Evolutionary conservation across 2,329 filamentous ascomycete genomes (phyloP).

Genomic region (Trichoderma sp.): DNA sequence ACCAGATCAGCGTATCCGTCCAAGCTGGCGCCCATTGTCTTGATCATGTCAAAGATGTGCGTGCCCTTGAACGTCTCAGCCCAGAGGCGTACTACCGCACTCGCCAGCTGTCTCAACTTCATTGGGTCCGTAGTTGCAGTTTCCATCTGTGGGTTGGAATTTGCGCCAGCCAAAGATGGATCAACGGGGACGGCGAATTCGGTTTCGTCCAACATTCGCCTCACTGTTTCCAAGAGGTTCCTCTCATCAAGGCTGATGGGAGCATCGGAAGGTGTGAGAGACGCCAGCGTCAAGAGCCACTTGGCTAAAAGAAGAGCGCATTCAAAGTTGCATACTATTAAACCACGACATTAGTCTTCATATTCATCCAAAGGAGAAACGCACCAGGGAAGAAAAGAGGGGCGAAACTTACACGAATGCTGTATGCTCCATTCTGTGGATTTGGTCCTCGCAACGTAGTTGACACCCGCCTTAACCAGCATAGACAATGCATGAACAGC

Average conservation of each 20-base stretch:
- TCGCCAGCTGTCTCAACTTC: conserved; percentile 57
- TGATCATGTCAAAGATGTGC: conserved; percentile 62
- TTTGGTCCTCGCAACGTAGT: conserved; percentile 62
- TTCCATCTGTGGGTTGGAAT: conserved; percentile 42
- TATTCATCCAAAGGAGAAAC: background rate
- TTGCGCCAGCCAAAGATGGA: conserved; percentile 50
- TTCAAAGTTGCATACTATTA: conserved; percentile 60
- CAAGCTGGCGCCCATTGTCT: conserved; percentile 57
- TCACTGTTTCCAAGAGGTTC: conserved; percentile 56
- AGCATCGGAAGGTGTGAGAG: conserved; percentile 52
- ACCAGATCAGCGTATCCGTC: conserved; percentile 59
- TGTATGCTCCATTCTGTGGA: conserved; percentile 65
- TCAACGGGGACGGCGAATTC: conserved; percentile 63
- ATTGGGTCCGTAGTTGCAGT: conserved; percentile 47
- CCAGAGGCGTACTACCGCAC: conserved; percentile 61
- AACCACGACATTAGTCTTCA: conserved; percentile 23
- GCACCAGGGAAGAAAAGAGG: background rate
- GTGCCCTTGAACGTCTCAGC: conserved; percentile 63
- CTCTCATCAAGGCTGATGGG: conserved; percentile 55
- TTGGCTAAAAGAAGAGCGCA: conserved; percentile 62
- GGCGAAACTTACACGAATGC: conserved; percentile 54
- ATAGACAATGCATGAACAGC: conserved; percentile 69
- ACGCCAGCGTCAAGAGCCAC: conserved; percentile 59
- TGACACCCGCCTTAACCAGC: conserved; percentile 63
- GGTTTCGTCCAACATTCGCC: conserved; percentile 62